A percentile compares a stretch with the other conserved stretches of the same genome.
These are phyloP conservation scores for Trichocomaceae sp. DNA, from an alignment of 2,329 filamentous ascomycete species.

Conservation along the genomic window DNA sequence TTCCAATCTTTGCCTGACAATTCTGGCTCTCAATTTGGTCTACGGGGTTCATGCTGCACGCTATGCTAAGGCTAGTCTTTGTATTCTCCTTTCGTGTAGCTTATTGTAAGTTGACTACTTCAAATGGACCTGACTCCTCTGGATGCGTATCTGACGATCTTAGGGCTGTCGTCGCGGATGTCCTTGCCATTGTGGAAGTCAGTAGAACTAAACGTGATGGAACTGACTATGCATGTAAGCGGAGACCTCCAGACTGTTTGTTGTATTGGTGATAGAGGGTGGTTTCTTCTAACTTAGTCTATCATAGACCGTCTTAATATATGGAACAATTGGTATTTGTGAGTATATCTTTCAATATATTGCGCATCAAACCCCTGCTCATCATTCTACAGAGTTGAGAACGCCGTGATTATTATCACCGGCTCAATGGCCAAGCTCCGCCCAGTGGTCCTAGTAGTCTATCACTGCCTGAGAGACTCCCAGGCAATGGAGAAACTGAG, in stretches of 20 bases:
- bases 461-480: background rate
- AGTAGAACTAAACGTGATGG: background rate
- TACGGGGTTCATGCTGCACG: conserved; percentile 2
- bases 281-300: background rate
- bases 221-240: conserved; percentile 12
- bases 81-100: conserved; percentile 9
- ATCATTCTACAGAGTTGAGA: conserved; percentile 5
- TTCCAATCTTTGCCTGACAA: conserved; percentile 10
- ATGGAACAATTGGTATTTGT: conserved; percentile 13
- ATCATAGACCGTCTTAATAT: conserved; percentile 3
- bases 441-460: background rate
- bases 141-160: background rate
- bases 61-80: conserved; percentile 5
- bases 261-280: too few relatives aligned
- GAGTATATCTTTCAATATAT: background rate
- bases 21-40: conserved; percentile 8
- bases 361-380: background rate
- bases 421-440: conserved; percentile 13
- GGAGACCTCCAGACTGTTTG: too few relatives aligned
- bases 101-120: conserved; percentile 1
- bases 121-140: background rate
- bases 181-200: conserved; percentile 7
- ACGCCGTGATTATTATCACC: conserved; percentile 12
- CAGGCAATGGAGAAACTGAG: background rate
- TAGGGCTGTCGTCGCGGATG: conserved; percentile 9